Evolutionary conservation across 148 eudicot genomes (phyloP).

Genomic region (Camellia lanceoleosa): DNA sequence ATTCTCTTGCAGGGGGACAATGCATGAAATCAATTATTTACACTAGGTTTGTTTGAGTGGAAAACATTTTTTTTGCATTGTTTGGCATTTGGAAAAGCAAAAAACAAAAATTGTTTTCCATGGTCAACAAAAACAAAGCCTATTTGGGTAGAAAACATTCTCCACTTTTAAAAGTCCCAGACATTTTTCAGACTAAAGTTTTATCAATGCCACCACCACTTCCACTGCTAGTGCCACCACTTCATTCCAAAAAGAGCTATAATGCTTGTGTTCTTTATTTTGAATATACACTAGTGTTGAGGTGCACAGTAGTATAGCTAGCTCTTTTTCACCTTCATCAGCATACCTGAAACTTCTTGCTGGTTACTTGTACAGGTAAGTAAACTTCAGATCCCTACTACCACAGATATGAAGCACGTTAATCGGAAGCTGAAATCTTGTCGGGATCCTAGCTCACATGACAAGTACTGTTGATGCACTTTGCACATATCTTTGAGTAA

Average conservation of each 20-base stretch:
- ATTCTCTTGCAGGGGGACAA: background rate
- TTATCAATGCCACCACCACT: too few relatives aligned
- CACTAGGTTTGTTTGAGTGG: too few relatives aligned
- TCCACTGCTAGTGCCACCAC: too few relatives aligned
- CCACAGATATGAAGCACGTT: constrained; percentile 66
- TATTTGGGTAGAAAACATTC: too few relatives aligned
- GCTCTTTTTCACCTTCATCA: background rate
- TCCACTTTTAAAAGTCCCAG: background rate
- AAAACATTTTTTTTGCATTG: too few relatives aligned
- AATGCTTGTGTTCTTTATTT: too few relatives aligned
- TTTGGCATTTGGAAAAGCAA: too few relatives aligned
- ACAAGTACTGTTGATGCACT: constrained; percentile 52
- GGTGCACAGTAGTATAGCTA: background rate
- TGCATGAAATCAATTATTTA: background rate
- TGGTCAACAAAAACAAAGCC: too few relatives aligned
- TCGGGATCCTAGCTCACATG: constrained; percentile 77
- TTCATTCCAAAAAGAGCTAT: background rate
- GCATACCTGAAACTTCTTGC: background rate
- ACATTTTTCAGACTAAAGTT: too few relatives aligned
- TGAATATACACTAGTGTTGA: too few relatives aligned
- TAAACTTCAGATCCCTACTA: constrained; percentile 47
- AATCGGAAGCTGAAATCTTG: constrained; percentile 90
- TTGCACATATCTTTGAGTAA: background rate
- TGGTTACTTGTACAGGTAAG: constrained; percentile 39
- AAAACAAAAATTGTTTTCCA: too few relatives aligned